phyloP scores from a whole-genome alignment of 441 rosid species.

The Pelargonium cotyledonis region DNA sequence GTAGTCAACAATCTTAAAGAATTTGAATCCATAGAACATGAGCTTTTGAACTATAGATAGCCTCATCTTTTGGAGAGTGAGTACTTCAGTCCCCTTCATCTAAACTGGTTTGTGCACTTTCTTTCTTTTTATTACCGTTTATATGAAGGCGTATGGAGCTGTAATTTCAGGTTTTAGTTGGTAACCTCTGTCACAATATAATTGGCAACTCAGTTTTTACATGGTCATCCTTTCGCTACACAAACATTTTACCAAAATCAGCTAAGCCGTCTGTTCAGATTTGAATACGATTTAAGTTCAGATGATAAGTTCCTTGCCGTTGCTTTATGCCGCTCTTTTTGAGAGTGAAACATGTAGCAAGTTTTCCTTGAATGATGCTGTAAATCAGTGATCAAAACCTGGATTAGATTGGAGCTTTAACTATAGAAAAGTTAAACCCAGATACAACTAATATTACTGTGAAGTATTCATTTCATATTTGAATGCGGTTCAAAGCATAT shows the following conservation, averaged over 20 bases:
- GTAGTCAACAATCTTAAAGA: slow-evolving; percentile 60
- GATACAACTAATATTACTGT: not conserved
- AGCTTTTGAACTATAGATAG: slow-evolving; percentile 33
- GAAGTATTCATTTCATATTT: too few relatives aligned
- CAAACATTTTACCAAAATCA: too few relatives aligned
- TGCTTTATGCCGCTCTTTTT: not conserved
- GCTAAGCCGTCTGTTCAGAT: too few relatives aligned
- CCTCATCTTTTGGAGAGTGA: not conserved
- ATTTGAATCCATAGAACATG: slow-evolving; percentile 50
- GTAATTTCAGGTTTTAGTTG: not conserved
- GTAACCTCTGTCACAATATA: not conserved
- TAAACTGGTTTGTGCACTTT: not conserved
- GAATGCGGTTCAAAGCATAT: too few relatives aligned
- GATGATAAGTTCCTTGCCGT: not conserved
- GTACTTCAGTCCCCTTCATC: not conserved
- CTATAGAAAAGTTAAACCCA: not conserved
- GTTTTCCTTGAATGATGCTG: not conserved
- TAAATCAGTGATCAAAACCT: not conserved
- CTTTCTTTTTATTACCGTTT: not conserved
- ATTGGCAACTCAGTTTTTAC: too few relatives aligned
- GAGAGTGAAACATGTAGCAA: not conserved
- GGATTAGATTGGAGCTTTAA: not conserved
- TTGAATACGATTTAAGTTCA: too few relatives aligned
- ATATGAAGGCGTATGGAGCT: not conserved
- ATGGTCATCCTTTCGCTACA: too few relatives aligned